A percentile compares a stretch with the other conserved stretches of the same genome.
Evolutionary conservation across 2,329 filamentous ascomycete species (phyloP).

Genomic region (Diaporthe citriasiana): DNA sequence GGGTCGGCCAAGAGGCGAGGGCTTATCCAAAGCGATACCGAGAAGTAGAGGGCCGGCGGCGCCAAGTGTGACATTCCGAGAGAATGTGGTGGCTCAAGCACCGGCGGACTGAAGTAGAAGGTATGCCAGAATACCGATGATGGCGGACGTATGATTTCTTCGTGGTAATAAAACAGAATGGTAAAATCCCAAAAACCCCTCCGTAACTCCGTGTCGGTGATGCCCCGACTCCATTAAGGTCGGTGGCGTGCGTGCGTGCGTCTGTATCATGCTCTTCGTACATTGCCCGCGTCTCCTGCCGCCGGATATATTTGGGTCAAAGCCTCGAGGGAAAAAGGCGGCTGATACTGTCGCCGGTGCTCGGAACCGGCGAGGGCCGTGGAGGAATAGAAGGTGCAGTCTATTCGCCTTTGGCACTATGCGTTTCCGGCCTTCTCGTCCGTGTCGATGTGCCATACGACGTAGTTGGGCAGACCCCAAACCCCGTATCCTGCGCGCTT

Average conservation of each 20-base stretch:
- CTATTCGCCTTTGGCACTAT: constrained; percentile 49
- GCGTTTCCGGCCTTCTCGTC: constrained; percentile 91
- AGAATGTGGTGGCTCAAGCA: background rate
- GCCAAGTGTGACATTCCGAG: background rate
- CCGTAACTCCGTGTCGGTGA: constrained; percentile 43
- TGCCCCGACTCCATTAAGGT: constrained; percentile 37
- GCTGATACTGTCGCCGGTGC: constrained; percentile 23
- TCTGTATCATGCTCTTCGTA: constrained; percentile 43
- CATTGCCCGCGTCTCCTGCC: constrained; percentile 43
- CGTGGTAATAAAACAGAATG: constrained; percentile 38
- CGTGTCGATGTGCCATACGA: constrained; percentile 99
- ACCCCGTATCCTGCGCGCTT: constrained; percentile 95
- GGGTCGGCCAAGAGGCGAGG: background rate
- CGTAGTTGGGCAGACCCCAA: constrained; percentile 93
- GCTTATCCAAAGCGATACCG: constrained; percentile 25
- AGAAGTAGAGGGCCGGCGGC: background rate
- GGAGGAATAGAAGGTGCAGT: constrained; percentile 37
- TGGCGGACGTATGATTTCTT: constrained; percentile 37
- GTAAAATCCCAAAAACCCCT: constrained; percentile 34
- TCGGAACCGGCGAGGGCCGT: constrained; percentile 26
- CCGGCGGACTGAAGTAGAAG: constrained; percentile 20
- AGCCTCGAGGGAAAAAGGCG: constrained; percentile 34
- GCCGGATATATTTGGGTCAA: constrained; percentile 35
- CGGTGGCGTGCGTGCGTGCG: constrained; percentile 41
- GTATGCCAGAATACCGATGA: constrained; percentile 41